Conservation (phyloP, 257 asterid species). For the Capsicum pubescens region DNA sequence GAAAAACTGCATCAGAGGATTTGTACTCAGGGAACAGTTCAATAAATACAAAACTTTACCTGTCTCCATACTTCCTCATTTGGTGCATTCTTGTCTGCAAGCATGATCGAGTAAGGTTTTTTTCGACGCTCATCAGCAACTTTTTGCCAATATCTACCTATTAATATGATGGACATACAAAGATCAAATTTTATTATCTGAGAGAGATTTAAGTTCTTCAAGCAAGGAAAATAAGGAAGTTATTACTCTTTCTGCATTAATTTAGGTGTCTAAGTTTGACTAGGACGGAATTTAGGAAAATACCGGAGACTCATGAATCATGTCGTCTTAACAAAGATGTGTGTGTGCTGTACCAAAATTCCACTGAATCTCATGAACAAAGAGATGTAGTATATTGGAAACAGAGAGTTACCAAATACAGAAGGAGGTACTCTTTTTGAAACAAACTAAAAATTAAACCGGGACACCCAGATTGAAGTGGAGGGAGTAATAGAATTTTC, state of each 20-base stretch:
- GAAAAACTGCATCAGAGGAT: not conserved
- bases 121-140: slow-evolving; percentile 77
- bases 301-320: not conserved
- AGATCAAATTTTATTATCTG: slow-evolving; percentile 12
- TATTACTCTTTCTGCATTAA: not conserved
- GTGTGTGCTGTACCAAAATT: not conserved
- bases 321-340: not conserved
- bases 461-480: not conserved
- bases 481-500: not conserved
- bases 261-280: not conserved
- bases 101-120: slow-evolving; percentile 83
- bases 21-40: slow-evolving; percentile 13
- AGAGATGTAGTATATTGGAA: not conserved
- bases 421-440: not conserved
- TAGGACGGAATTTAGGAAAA: not conserved
- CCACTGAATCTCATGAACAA: not conserved
- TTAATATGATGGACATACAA: slow-evolving; percentile 32
- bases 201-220: not conserved
- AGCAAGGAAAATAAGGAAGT: not conserved
- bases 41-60: slow-evolving; percentile 49
- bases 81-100: slow-evolving; percentile 99
- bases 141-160: slow-evolving; percentile 87
- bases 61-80: slow-evolving; percentile 93
- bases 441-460: not conserved
- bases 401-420: not conserved